Percentiles rank a stretch among this genome's conserved stretches.
These are phyloP conservation scores for Murraya paniculata DNA, from an alignment of 345 rosid species.

Conservation along the genomic window DNA sequence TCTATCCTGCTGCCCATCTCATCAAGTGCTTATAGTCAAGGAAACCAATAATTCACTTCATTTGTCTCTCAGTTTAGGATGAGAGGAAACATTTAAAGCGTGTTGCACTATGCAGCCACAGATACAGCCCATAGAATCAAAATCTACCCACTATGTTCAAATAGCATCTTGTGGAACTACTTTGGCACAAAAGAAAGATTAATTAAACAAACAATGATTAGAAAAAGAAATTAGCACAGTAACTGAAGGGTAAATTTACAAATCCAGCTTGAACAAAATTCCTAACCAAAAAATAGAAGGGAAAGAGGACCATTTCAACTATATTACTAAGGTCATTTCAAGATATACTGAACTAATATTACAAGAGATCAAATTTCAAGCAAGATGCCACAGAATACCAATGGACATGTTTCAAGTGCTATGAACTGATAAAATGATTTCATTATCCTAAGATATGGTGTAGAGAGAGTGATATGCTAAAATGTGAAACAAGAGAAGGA, in stretches of 20 bases:
- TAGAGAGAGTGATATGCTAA: not conserved
- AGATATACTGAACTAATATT: not conserved
- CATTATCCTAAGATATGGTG: not conserved
- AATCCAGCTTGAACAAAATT: not conserved
- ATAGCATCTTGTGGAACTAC: not conserved
- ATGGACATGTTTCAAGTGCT: not conserved
- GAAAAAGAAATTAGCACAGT: not conserved
- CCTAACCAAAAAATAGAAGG: not conserved
- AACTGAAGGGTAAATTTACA: not conserved
- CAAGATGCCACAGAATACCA: not conserved
- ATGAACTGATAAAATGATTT: not conserved
- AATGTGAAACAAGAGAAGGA: conserved; percentile 45
- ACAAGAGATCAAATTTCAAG: not conserved
- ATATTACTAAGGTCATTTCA: not conserved
- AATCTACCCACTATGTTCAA: not conserved
- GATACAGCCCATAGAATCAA: not conserved
- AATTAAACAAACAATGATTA: not conserved
- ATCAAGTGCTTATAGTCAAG: conserved; percentile 72
- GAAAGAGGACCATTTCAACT: not conserved
- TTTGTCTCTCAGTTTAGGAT: not conserved
- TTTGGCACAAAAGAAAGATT: not conserved
- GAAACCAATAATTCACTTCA: conserved; percentile 22
- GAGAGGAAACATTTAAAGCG: conserved; percentile 1
- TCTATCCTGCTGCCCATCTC: conserved; percentile 84
- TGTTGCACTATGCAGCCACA: not conserved